Evolutionary conservation across 345 rosid genomes (phyloP).

Genomic region (Populus nigra): DNA sequence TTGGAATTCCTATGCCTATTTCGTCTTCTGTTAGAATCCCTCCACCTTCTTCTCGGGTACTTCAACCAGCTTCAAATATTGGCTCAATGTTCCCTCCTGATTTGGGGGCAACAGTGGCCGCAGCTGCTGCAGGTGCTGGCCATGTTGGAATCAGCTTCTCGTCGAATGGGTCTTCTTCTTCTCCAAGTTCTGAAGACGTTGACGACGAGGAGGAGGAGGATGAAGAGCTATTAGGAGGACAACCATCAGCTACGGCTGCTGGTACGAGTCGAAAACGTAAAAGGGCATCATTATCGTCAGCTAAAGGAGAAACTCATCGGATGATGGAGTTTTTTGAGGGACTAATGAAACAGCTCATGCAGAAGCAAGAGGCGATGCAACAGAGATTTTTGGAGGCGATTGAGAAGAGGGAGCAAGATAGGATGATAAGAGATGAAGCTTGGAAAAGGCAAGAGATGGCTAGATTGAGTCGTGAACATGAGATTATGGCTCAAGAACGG

Average conservation of each 20-base stretch:
- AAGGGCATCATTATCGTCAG: constrained; percentile 30
- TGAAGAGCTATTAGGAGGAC: constrained; percentile 38
- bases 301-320: constrained; percentile 29
- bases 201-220: constrained; percentile 27
- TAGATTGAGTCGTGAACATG: constrained; percentile 62
- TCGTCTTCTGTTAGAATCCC: constrained; percentile 29
- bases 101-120: constrained; percentile 10
- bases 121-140: constrained; percentile 8
- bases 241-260: constrained; percentile 36
- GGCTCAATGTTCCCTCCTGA: constrained; percentile 23
- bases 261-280: constrained; percentile 65
- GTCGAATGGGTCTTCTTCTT: constrained; percentile 58
- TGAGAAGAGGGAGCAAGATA: constrained; percentile 79
- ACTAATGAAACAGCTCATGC: constrained; percentile 69
- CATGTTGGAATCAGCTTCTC: constrained; percentile 52
- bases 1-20: constrained; percentile 45
- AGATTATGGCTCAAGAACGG: constrained; percentile 64
- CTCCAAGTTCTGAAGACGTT: constrained; percentile 48
- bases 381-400: constrained; percentile 66
- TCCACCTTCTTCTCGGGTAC: constrained; percentile 19
- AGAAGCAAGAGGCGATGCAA: constrained; percentile 80
- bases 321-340: constrained; percentile 74
- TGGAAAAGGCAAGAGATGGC: constrained; percentile 78
- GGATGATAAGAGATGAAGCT: constrained; percentile 71
- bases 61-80: not conserved